Evolutionary conservation across 2,329 filamentous ascomycete genomes (phyloP), one percentile per base, ranked within the genome.

Genomic region (Talaromyces marneffei): DNA sequence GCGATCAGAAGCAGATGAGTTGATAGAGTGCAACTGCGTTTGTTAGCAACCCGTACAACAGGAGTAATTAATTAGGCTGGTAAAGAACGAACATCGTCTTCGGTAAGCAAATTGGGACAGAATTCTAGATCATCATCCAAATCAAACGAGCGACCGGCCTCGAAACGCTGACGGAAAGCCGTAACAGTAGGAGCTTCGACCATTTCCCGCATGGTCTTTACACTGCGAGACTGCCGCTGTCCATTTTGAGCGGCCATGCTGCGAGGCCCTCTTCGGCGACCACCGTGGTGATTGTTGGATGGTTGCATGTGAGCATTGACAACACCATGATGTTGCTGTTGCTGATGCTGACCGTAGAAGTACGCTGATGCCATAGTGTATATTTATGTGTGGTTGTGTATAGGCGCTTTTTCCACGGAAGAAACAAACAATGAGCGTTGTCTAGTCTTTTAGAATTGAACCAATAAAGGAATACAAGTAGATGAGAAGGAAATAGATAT

Each of bases 41-140:
- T 54, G 63, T 66, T 44, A 67, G 62, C 57, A 55, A 55, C 7
- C 10, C 4, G 25, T 42, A 27, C 4, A 50, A 12, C 29, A 25
- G 14, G n/a, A n/a, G n/a, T n/a, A n/a, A n/a, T n/a, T n/a, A n/a
- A 37, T n/a, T 35, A 31, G 29, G 53, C 39, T 29, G 53, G 6
- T 25, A 9, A 48, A n/a, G n/a, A n/a, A 77, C 77, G 71, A 87
- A 96, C 92, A 86, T 96, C 92, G 77, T 85, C 92, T 79, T 97
- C 92, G 37, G 92, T 96, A 80, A 97, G 82, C 68, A 97, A 84
- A 74, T 88, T 87, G 65, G 93, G 93, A 78, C 92, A 97, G 77
- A 97, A 97, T 77, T 96, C 89, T 79, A 96, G 84, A 75, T 97
- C 93, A 74, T 97, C 93, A 72, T 97, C 93, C 65, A 97, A 83